Conservation (phyloP, 2,329 filamentous ascomycete genomes). For the Lasiodiplodia theobromae region DNA sequence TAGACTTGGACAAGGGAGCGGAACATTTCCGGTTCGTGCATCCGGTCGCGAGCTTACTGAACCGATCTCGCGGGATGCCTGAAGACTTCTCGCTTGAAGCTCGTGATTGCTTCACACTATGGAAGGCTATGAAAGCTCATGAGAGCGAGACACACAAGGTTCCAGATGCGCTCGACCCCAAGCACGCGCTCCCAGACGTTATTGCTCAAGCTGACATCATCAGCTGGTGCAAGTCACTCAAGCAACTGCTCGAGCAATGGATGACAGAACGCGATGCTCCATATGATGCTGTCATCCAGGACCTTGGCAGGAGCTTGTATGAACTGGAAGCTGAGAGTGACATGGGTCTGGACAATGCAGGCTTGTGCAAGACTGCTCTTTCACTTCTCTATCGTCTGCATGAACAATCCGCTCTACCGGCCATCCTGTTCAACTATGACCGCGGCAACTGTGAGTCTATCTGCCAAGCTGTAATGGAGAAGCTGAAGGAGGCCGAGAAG, state of each 20-base stretch:
- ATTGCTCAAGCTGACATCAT: conserved; percentile 72
- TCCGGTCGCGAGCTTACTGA: conserved; percentile 66
- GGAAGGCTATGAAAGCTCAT: conserved; percentile 67
- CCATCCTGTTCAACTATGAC: conserved; percentile 80
- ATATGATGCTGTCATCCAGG: conserved; percentile 59
- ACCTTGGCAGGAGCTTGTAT: conserved; percentile 39
- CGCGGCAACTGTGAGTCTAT: conserved; percentile 69
- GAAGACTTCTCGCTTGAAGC: conserved; percentile 74
- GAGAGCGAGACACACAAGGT: conserved; percentile 62
- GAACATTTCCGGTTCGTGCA: conserved; percentile 67
- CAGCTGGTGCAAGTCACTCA: conserved; percentile 69
- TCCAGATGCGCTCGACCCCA: conserved; percentile 58
- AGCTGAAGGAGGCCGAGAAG: conserved; percentile 63
- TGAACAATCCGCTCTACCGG: conserved; percentile 70
- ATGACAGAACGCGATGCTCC: conserved; percentile 63
- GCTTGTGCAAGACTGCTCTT: conserved; percentile 56
- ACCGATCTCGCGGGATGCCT: conserved; percentile 67
- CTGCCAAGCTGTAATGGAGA: conserved; percentile 57
- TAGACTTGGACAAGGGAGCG: conserved; percentile 57
- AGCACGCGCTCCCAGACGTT: conserved; percentile 57
- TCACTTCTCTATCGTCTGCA: conserved; percentile 68
- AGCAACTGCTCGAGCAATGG: conserved; percentile 65
- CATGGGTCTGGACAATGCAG: conserved; percentile 32
- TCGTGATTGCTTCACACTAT: conserved; percentile 72
- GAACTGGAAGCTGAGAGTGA: background rate